Base-by-base conservation (phyloP, 768 basidiomycete genomes). In the Leccinum imitatum region DNA sequence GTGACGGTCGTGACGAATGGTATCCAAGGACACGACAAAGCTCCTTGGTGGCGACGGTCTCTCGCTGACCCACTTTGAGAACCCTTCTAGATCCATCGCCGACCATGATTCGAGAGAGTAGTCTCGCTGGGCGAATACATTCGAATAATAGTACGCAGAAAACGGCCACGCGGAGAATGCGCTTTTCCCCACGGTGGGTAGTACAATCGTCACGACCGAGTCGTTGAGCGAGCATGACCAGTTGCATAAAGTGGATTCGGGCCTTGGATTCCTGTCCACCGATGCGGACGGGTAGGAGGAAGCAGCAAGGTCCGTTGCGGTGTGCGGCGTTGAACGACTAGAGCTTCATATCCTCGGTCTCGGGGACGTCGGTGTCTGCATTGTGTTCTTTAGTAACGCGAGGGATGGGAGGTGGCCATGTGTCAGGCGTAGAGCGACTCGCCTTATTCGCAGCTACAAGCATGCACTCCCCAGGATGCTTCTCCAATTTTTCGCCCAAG, bases 21-120 rank as follows among this genome's bases (percentile, higher is more conserved):
- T 19, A 82, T 65, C 65, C 59, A 79, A 68, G 35, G 72, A 77
- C 19, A 82, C 67, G 37, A 81, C 54, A 53, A 79, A 79, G 3
- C 76, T 73, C 6, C 63, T 71, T 1, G 76, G 74, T 9, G 55
- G 35, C 5, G 6, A 9, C 37, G 62, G 23, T 65, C 69, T 56
- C 64, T 69, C 31, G 71, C 70, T 66, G 10, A 74, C 61, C 81
- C 81, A 79, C n/a, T 69, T 69, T 30, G 69, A 57, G 60, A 85
- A 83, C 30, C 66, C 62, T 19, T 76, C 75, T 50, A 78, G 70
- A 47, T 70, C 68, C 39, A 78, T 73, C 15, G 77, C 23, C 23
- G 23, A 23, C 23, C 23, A 23, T 23, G 23, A 23, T 53, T 19
- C 63, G 4, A 47, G 14, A 21, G 47, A 4, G 4, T 39, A 21